A percentile compares a stretch with the other conserved stretches of the same genome.
Conservation (phyloP, 2,329 filamentous ascomycete species). For the Anisogramma anomala region DNA sequence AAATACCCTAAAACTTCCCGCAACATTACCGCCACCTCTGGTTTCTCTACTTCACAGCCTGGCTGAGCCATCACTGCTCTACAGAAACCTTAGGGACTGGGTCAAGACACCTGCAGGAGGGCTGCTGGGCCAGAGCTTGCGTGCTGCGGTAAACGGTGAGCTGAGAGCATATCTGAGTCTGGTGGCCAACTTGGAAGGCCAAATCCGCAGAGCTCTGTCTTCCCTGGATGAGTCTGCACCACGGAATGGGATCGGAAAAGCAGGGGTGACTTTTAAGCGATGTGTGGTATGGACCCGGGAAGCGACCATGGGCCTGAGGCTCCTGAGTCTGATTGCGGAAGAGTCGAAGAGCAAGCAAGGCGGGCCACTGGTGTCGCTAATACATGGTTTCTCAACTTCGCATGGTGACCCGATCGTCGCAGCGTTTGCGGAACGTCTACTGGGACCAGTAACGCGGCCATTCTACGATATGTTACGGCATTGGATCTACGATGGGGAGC, state of each 20-base stretch:
- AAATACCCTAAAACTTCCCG: constrained; percentile 61
- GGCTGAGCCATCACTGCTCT: constrained; percentile 88
- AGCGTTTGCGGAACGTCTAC: constrained; percentile 79
- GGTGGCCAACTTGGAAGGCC: constrained; percentile 82
- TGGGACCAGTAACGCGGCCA: constrained; percentile 77
- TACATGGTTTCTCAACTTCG: constrained; percentile 84
- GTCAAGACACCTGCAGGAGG: constrained; percentile 71
- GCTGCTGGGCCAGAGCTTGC: constrained; percentile 81
- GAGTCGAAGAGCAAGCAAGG: constrained; percentile 74
- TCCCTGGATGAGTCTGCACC: constrained; percentile 59
- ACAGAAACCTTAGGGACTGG: constrained; percentile 68
- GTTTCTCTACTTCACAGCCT: constrained; percentile 79
- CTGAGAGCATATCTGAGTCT: constrained; percentile 81
- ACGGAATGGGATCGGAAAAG: constrained; percentile 63
- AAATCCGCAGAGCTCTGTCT: constrained; percentile 73
- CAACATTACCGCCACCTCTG: constrained; percentile 70
- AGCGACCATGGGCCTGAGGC: constrained; percentile 83
- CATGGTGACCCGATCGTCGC: constrained; percentile 93
- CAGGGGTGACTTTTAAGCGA: constrained; percentile 85
- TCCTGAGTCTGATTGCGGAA: constrained; percentile 91
- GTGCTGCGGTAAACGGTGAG: constrained; percentile 75
- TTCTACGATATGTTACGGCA: constrained; percentile 94
- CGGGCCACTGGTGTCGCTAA: constrained; percentile 83
- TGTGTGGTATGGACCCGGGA: constrained; percentile 97
- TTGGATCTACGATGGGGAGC: constrained; percentile 97